Conservation (phyloP, 768 basidiomycete species). For the Glaciozyma martinii region DNA sequence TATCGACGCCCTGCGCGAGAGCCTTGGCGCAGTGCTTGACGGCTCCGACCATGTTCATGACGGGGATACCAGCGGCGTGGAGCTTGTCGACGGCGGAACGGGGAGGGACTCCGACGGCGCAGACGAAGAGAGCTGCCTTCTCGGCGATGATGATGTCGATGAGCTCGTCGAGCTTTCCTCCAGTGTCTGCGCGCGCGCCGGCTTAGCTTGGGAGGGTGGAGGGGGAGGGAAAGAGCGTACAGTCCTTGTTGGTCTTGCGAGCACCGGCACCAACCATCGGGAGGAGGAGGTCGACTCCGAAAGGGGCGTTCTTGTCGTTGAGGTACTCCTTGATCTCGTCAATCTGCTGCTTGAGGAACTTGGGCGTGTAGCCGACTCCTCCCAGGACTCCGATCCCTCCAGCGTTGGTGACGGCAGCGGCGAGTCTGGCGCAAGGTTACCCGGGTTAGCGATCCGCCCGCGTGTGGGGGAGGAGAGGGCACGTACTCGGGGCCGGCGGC, state of each 20-base stretch:
- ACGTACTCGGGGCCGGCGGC: neutral
- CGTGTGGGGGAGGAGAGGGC: neutral
- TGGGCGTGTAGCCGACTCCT: constrained; percentile 64
- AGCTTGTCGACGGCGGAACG: neutral
- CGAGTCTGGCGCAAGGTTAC: constrained; percentile 60
- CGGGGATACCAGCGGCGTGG: neutral
- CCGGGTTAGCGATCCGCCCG: neutral
- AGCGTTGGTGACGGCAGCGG: constrained; percentile 87
- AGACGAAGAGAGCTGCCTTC: constrained; percentile 79
- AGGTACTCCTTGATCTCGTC: constrained; percentile 62
- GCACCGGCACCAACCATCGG: constrained; percentile 55
- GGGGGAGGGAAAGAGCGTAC: neutral
- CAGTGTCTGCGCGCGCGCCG: constrained; percentile 66
- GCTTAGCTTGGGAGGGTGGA: neutral
- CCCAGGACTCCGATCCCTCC: constrained; percentile 90
- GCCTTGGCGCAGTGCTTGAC: constrained; percentile 53
- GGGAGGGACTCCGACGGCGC: constrained; percentile 46
- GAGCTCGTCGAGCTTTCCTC: constrained; percentile 71
- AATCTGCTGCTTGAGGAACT: constrained; percentile 68
- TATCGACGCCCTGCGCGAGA: constrained; percentile 65
- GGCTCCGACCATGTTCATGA: constrained; percentile 80
- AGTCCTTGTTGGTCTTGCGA: constrained; percentile 39
- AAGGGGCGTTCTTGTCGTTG: constrained; percentile 65
- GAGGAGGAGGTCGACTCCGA: constrained; percentile 82
- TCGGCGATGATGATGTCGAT: constrained; percentile 89